Evolutionary conservation across 805 yeast species (phyloP).

Genomic region (Wickerhamiella domercqiae): DNA sequence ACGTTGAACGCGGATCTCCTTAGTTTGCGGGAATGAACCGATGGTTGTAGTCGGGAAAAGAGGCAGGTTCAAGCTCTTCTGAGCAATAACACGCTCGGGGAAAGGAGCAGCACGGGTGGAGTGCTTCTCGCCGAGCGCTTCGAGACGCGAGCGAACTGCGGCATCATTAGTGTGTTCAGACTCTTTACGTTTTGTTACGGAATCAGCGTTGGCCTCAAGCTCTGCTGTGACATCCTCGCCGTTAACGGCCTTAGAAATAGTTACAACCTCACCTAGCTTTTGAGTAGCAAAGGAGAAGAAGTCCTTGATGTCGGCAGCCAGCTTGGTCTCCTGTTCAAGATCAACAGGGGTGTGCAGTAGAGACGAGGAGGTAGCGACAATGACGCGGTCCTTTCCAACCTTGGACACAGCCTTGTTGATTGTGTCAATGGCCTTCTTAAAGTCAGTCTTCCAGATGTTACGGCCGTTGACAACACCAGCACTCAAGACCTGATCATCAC

Average conservation of each 20-base stretch:
- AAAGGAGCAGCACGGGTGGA: constrained; percentile 78
- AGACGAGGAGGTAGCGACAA: constrained; percentile 92
- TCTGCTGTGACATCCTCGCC: constrained; percentile 56
- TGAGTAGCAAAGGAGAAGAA: constrained; percentile 99
- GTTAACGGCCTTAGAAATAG: constrained; percentile 72
- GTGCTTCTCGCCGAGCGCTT: constrained; percentile 46
- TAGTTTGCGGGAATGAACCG: constrained; percentile 99
- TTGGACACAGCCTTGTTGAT: constrained; percentile 72
- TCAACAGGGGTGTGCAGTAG: constrained; percentile 98
- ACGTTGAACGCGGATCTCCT: constrained; percentile 97
- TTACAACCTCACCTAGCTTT: constrained; percentile 82
- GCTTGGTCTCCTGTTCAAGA: constrained; percentile 79
- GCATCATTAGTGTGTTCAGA: constrained; percentile 85
- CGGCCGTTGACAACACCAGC: constrained; percentile 98
- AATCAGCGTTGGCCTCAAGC: constrained; percentile 73
- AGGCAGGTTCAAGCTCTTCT: constrained; percentile 84
- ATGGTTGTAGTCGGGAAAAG: constrained; percentile 99
- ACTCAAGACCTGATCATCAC: constrained; percentile 64
- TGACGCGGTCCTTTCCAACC: constrained; percentile 62
- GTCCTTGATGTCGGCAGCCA: constrained; percentile 81
- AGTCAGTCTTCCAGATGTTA: constrained; percentile 98
- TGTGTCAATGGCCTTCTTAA: constrained; percentile 65
- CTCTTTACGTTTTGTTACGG: constrained; percentile 69
- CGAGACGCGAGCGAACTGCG: constrained; percentile 76
- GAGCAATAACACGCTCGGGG: constrained; percentile 74